These are phyloP conservation scores for Coemansia sp. DNA, from an alignment of 192 early-diverging fungal genomes.

Conservation along the genomic window DNA sequence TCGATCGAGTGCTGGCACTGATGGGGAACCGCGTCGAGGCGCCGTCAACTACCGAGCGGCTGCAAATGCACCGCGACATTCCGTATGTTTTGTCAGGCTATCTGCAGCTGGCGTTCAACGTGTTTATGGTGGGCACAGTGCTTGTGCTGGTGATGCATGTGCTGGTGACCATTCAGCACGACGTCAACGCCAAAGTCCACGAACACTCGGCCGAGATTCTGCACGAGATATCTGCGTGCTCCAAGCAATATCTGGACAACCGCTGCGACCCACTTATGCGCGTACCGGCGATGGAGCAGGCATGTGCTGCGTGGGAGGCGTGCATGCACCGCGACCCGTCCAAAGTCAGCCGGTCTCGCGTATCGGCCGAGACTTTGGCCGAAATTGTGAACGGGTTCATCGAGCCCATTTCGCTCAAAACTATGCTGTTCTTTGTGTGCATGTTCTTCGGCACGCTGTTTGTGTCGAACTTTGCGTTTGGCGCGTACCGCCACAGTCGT, in stretches of 20 bases:
- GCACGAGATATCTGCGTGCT: conserved; percentile 64
- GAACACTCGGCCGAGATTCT: conserved; percentile 63
- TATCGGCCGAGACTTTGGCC: conserved; percentile 80
- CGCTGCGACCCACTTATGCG: conserved; percentile 59
- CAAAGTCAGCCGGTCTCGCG: conserved; percentile 66
- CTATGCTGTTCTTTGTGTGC: conserved; percentile 63
- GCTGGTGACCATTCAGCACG: conserved; percentile 68
- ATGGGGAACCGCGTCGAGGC: conserved; percentile 43
- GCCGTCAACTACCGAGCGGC: conserved; percentile 29
- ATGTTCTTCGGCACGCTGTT: conserved; percentile 52
- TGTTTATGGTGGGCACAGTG: conserved; percentile 59
- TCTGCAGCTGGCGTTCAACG: conserved; percentile 71
- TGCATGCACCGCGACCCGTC: conserved; percentile 64
- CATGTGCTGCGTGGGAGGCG: conserved; percentile 63
- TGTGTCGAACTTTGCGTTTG: conserved; percentile 55
- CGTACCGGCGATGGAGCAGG: conserved; percentile 59
- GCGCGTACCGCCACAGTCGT: conserved; percentile 46
- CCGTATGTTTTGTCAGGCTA: conserved; percentile 59
- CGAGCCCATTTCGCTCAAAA: conserved; percentile 83
- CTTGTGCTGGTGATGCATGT: conserved; percentile 68
- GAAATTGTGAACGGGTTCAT: conserved; percentile 81
- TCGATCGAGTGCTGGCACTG: conserved; percentile 38
- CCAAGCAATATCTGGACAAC: conserved; percentile 62
- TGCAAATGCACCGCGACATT: conserved; percentile 53
- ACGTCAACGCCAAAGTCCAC: conserved; percentile 68